Evolutionary conservation across 306 rosid species (phyloP), one percentile per base, ranked within the genome.

Genomic region (Begonia fuchsioides): DNA sequence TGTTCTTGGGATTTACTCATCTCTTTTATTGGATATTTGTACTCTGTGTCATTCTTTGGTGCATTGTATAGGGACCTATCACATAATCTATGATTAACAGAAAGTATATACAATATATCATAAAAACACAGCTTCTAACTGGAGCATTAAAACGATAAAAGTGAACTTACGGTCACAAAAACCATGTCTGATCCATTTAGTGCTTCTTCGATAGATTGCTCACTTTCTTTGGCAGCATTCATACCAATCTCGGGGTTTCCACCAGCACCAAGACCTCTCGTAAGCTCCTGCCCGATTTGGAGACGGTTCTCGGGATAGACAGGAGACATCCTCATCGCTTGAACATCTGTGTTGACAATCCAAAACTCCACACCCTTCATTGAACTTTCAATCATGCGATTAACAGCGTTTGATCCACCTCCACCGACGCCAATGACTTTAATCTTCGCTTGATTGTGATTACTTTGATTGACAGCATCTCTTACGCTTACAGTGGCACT

Each of bases 211-310:
- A 90, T 78, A 0, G 85, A 77, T 49, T 82, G 79, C 63, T 63
- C 75, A 70, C 98, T 90, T 60, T 90, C 98, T 57, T 90, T 74
- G 32, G 98, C 98, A 65, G 98, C 98, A 76, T 75, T 90, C 98
- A 90, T 90, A 51, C 98, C 98, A 65, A 90, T 80, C 54, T 90
- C 98, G 1, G 98, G 98, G 70, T 84, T 85, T 38, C 98, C 98
- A 67, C 98, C 98, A 1, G 98, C 95, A 14, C 98, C 98, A 55
- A 90, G 98, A 54, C 98, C 98, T 61, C 98, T 69, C 0, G 98
- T 90, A 65, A 90, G 95, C 82, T 85, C 98, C 58, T 72, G 84
- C 63, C 98, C 98, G 15, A 90, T 90, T 54, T 82, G 98, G 53
- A 90, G 71, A 40, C 95, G 77, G 53, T 90, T 79, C 53, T 73